Base-by-base conservation (phyloP, 176 grass and related monocot species). In the Tuctoria greenei region DNA sequence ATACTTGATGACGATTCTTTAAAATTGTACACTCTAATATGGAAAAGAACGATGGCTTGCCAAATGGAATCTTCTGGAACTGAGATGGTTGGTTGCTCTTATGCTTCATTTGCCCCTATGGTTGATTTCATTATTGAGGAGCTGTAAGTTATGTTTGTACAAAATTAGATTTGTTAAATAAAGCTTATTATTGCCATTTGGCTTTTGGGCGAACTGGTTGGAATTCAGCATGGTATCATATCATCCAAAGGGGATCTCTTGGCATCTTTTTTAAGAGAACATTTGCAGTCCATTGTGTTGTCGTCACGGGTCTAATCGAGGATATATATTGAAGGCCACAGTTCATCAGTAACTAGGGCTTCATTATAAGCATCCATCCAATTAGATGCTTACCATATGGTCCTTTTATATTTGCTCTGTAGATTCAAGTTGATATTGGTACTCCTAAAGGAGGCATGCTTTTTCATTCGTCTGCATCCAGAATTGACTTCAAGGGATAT, bases 351-450 rank as follows among this genome's bases (percentile, higher is more conserved):
- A 40, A 40, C 38, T 8, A 40, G 38, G 6, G 31, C 9, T 23
- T 62, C 15, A 56, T n/a, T 69, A 36, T 63, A 45, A 61, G 26
- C 27, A 52, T 43, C 61, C 10, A 52, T 56, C n/a, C 50, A 78
- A 55, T 45, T 74, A 27, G 28, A 24, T 80, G 27, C 70, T 79
- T 31, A 77, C 37, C 52, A 37, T 71, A 7, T 2, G 14, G 45
- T 13, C 9, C 10, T 70, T 74, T 38, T 71, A 37, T 38, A 15
- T 47, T 84, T 84, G 9, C 21, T 63, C 50, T 84, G 12, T 83
- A 98, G 95, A 88, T 98, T 84, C 95, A 98, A 94, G 89, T 86
- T 79, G 91, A 94, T 54, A 92, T 94, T 86, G 86, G 79, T 71
- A 88, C 81, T 84, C 35, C 79, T 79, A 26, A 88, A 80, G 81